Evolutionary conservation across 2,329 filamentous ascomycete species (phyloP).

Genomic region (Exophiala aquamarina): DNA sequence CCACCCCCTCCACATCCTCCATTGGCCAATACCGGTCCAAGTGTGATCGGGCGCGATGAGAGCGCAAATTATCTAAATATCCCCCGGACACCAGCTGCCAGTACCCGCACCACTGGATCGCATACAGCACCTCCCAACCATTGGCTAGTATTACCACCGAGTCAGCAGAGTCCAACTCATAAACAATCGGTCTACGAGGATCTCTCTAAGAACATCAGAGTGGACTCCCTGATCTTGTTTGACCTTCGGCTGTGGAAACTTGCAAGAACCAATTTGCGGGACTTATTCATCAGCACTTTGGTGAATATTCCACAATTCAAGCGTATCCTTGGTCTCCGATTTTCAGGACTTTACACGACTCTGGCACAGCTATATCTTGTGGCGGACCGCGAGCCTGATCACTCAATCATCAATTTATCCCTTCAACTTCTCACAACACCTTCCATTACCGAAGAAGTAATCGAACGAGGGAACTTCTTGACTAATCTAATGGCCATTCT

Average conservation of each 20-base stretch:
- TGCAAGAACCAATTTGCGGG: conserved; percentile 81
- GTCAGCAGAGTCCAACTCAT: conserved; percentile 61
- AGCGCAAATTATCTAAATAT: conserved; percentile 62
- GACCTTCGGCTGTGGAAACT: conserved; percentile 97
- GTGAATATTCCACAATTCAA: conserved; percentile 97
- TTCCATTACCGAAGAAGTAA: conserved; percentile 92
- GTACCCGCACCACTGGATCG: conserved; percentile 42
- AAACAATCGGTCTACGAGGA: conserved; percentile 75
- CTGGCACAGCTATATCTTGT: conserved; percentile 93
- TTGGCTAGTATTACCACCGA: conserved; percentile 19
- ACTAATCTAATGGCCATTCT: conserved; percentile 94
- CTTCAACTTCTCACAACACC: conserved; percentile 95
- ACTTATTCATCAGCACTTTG: conserved; percentile 94
- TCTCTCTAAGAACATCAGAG: conserved; percentile 79
- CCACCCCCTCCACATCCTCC: conserved; percentile 47
- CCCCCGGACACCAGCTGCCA: conserved; percentile 72
- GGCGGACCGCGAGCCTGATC: conserved; percentile 92
- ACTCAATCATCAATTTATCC: conserved; percentile 97
- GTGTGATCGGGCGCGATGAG: conserved; percentile 10
- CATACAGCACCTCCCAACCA: conserved; percentile 27
- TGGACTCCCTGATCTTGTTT: conserved; percentile 94
- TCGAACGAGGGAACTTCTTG: conserved; percentile 92
- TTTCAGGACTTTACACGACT: conserved; percentile 90
- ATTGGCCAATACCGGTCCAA: conserved; percentile 22
- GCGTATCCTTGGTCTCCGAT: conserved; percentile 84